A percentile compares a stretch with the other conserved stretches of the same genome.
Conservation (phyloP, 371 early-diverging fungal genomes). For the Basidiobolus meristosporus region DNA sequence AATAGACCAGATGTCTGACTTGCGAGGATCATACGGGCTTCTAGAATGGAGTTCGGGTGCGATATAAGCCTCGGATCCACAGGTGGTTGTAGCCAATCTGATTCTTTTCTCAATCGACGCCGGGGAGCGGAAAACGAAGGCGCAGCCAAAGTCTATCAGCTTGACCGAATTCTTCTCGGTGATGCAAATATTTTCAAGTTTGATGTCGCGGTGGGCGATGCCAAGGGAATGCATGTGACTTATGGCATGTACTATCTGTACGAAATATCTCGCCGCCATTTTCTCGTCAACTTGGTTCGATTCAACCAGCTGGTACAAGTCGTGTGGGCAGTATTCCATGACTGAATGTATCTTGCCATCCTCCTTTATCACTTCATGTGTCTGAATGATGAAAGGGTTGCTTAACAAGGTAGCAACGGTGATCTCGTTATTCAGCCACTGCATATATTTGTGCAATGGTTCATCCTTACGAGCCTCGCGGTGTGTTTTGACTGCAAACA, state of each 20-base stretch:
- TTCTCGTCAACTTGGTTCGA: no score
- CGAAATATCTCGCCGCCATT: no score
- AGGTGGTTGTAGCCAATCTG: conserved; percentile 25
- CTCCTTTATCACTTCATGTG: no score
- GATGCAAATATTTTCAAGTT: conserved; percentile 73
- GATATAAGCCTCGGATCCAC: conserved; percentile 84
- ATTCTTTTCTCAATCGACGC: not conserved
- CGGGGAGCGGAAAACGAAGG: conserved; percentile 41
- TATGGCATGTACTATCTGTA: conserved; percentile 52
- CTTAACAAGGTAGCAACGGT: no score
- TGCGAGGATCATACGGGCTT: conserved; percentile 37
- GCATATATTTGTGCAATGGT: no score
- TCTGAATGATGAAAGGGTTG: no score
- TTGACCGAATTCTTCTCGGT: conserved; percentile 50
- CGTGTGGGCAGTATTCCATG: no score
- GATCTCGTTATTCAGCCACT: no score
- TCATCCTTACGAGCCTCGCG: no score
- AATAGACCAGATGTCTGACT: conserved; percentile 55
- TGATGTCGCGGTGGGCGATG: conserved; percentile 73
- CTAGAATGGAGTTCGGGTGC: conserved; percentile 56
- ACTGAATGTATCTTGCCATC: no score
- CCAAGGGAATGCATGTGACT: conserved; percentile 50
- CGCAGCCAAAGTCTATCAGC: conserved; percentile 85
- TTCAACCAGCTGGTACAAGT: no score
- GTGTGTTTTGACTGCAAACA: no score